Evolutionary conservation across 108 stramenopile genomes (phyloP), one percentile per base, ranked within the genome.

Genomic region (Schizochytrium sp.): DNA sequence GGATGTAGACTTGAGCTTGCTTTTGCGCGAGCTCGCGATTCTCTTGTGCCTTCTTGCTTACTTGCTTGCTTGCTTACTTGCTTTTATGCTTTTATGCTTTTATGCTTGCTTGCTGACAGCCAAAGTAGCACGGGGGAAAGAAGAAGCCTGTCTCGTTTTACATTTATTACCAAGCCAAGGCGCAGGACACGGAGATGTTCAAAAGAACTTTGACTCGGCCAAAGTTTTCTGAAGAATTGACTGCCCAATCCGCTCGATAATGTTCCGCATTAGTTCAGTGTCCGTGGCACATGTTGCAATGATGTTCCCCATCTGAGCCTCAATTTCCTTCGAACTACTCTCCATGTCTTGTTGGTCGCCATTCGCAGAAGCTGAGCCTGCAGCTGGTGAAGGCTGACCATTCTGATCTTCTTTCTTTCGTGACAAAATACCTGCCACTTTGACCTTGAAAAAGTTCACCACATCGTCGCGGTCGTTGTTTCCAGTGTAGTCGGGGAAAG

Each of bases 181-280:
- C 34, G 34, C 34, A 34, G 34, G 34, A 34, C 34, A 34, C 2
- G 2, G 34, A 34, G 34, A 16, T 16, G 0, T 3, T 57, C 51
- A 47, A n/a, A 83, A 83, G 51, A 83, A 83, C 28, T 83, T 83
- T 5, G 76, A 83, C 28, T 83, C 76, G 51, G 76, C 19, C 5
- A 83, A 44, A 55, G 76, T 83, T 44, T 83, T 83, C n/a, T 83
- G 76, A 28, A 83, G 51, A 53, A 83, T 83, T 21, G 18, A 23
- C 28, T 83, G 76, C 51, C 76, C 76, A n/a, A 83, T 83, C 51
- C 76, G 76, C 51, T 83, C 76, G 28, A 83, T 83, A 53, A 83
- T 83, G 76, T 21, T 83, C 76, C 76, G 19, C 76, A 83, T 83
- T 5, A 83, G 76, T 44, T 53, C 12, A 0, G 76, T 23, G n/a